phyloP scores from a whole-genome alignment of 2,329 filamentous ascomycete genomes.

The Dothideomycetidae sp. region DNA sequence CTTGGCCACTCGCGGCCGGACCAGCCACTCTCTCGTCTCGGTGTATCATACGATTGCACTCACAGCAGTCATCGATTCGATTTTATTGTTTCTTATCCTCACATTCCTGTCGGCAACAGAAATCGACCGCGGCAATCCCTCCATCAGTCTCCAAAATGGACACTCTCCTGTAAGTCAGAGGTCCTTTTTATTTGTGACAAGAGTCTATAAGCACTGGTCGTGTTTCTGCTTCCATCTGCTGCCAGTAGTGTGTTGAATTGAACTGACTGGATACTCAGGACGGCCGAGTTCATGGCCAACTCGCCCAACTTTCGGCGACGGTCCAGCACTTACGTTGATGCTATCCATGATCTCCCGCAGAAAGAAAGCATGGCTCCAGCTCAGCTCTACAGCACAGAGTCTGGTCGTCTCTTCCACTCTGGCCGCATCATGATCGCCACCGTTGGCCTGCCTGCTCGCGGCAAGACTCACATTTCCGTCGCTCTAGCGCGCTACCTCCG shows the following conservation, averaged over 20 bases:
- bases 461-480: constrained; percentile 96
- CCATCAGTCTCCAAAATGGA: constrained; percentile 34
- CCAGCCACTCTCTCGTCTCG: no score
- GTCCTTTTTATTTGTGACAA: no score
- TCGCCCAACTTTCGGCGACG: constrained; percentile 79
- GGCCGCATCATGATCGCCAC: constrained; percentile 95
- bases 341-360: constrained; percentile 83
- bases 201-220: no score
- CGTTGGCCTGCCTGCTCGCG: constrained; percentile 83
- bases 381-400: constrained; percentile 97
- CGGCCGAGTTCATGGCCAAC: constrained; percentile 81
- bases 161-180: constrained; percentile 48
- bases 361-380: constrained; percentile 79
- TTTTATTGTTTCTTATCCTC: no score
- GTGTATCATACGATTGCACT: no score
- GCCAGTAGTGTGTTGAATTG: no score
- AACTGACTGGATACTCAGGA: no score
- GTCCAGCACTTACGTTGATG: constrained; percentile 93
- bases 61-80: no score
- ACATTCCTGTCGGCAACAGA: no score
- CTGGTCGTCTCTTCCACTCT: constrained; percentile 89
- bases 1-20: no score
- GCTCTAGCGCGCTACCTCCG: constrained; percentile 86
- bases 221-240: no score
- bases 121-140: no score